Evolutionary conservation across 192 early-diverging fungal genomes (phyloP).

Genomic region (Fimicolochytrium jonesii): DNA sequence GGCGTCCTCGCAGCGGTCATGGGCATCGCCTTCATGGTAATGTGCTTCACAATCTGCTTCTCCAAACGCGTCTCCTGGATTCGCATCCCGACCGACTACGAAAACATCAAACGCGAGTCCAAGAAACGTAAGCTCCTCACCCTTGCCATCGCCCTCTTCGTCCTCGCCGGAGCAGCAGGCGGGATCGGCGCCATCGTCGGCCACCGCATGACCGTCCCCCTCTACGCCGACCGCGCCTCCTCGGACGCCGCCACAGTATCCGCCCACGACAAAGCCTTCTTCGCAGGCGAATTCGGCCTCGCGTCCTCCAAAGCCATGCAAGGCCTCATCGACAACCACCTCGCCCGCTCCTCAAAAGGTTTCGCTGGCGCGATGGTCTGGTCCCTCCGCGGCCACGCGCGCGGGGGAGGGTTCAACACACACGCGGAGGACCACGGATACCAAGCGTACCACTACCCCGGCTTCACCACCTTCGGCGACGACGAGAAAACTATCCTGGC

Average conservation of each 20-base stretch:
- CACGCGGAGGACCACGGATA: slow-evolving; percentile 28
- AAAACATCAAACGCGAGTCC: neutral
- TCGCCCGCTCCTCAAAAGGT: too few relatives aligned
- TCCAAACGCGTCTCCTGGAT: slow-evolving; percentile 5
- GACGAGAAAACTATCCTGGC: neutral
- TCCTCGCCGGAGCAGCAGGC: neutral
- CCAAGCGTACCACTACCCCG: slow-evolving; percentile 30
- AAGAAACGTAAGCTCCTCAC: slow-evolving; percentile 8
- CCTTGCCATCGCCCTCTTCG: neutral
- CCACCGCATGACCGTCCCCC: slow-evolving; percentile 12
- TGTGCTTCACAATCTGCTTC: neutral
- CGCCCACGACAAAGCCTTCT: slow-evolving; percentile 17
- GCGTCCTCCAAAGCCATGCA: slow-evolving; percentile 6
- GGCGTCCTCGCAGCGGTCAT: slow-evolving; percentile 3
- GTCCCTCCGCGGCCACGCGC: slow-evolving; percentile 28
- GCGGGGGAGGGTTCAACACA: slow-evolving; percentile 34
- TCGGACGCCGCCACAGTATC: slow-evolving; percentile 6
- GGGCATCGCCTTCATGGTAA: neutral
- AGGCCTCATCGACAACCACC: neutral
- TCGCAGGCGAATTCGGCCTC: slow-evolving; percentile 23
- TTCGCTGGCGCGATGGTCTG: slow-evolving; percentile 27
- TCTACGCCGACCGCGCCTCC: neutral
- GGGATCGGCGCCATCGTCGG: slow-evolving; percentile 5
- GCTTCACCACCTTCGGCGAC: slow-evolving; percentile 18
- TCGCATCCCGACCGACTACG: neutral